These are phyloP conservation scores for Nitzschia putrida DNA, from an alignment of 108 stramenopile genomes.

Conservation along the genomic window DNA sequence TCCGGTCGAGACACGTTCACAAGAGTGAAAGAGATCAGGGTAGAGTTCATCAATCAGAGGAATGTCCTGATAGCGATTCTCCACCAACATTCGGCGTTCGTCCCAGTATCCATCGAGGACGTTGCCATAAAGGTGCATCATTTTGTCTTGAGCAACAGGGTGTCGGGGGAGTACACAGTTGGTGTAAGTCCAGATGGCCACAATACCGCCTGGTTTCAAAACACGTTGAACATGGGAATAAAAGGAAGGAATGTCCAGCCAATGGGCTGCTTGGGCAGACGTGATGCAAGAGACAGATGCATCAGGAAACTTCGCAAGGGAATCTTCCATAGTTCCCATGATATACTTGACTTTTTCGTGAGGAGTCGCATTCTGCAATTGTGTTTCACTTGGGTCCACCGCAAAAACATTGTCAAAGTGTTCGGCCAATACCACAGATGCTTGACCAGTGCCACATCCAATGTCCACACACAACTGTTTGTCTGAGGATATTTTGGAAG, in stretches of 20 bases:
- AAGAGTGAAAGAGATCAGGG: background rate
- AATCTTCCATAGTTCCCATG: conserved; percentile 8
- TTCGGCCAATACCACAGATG: conserved; percentile 6
- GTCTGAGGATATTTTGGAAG: conserved; percentile 1
- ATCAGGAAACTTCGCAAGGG: background rate
- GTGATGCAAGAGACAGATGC: conserved; percentile 10
- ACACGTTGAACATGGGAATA: conserved; percentile 10
- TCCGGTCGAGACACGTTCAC: conserved; percentile 2
- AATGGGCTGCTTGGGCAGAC: conserved; percentile 18
- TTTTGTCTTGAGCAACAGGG: background rate
- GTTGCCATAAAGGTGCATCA: conserved; percentile 5
- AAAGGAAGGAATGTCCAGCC: conserved; percentile 11
- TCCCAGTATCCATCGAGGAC: conserved; percentile 14
- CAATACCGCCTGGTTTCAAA: conserved; percentile 12
- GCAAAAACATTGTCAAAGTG: conserved; percentile 13
- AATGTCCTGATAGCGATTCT: conserved; percentile 13
- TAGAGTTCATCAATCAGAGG: conserved; percentile 6
- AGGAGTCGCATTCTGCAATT: conserved; percentile 10
- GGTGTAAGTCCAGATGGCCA: conserved; percentile 18
- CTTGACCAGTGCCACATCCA: conserved; percentile 17
- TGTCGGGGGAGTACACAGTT: background rate
- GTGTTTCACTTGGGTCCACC: conserved; percentile 5
- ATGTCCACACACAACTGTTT: conserved; percentile 8
- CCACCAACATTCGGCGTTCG: conserved; percentile 1
- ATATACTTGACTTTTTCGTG: background rate